Percentiles rank a stretch among this genome's conserved stretches.
phyloP scores from a whole-genome alignment of 2,329 filamentous ascomycete species.

The Epichloe elymi region DNA sequence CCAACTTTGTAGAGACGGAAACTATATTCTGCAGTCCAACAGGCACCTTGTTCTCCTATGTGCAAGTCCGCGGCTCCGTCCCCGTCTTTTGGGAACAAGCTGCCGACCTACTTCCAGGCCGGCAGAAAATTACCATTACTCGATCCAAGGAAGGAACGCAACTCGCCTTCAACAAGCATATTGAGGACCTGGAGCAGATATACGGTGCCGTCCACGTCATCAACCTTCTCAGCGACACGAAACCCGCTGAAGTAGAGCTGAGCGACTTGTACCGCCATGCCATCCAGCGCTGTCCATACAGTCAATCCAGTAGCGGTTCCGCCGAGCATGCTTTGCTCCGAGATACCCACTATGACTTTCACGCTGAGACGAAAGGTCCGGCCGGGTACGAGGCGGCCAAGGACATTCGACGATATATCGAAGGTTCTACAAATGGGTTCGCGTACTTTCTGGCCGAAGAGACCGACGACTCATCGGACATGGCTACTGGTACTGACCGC shows the following conservation, averaged over 20 bases:
- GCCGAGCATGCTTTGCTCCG: conserved; percentile 61
- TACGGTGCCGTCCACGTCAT: conserved; percentile 90
- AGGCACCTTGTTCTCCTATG: conserved; percentile 77
- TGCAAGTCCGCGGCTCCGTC: conserved; percentile 82
- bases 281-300: conserved; percentile 61
- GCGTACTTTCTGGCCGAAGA: conserved; percentile 84
- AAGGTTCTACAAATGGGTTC: conserved; percentile 70
- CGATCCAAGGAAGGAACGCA: conserved; percentile 82
- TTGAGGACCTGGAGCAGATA: conserved; percentile 68
- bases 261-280: conserved; percentile 69
- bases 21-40: conserved; percentile 79
- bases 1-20: conserved; percentile 98
- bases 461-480: conserved; percentile 38
- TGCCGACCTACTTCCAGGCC: conserved; percentile 72
- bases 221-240: conserved; percentile 84
- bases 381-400: conserved; percentile 84
- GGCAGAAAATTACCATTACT: conserved; percentile 89
- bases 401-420: conserved; percentile 67
- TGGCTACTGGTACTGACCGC: conserved; percentile 21
- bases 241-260: conserved; percentile 74
- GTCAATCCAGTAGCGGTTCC: conserved; percentile 39
- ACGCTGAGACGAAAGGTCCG: conserved; percentile 80
- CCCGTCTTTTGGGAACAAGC: conserved; percentile 96
- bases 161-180: conserved; percentile 90
- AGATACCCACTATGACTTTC: conserved; percentile 88